phyloP scores from a whole-genome alignment of 202 grass and related monocot genomes.

The Brachypodium distachyon region DNA sequence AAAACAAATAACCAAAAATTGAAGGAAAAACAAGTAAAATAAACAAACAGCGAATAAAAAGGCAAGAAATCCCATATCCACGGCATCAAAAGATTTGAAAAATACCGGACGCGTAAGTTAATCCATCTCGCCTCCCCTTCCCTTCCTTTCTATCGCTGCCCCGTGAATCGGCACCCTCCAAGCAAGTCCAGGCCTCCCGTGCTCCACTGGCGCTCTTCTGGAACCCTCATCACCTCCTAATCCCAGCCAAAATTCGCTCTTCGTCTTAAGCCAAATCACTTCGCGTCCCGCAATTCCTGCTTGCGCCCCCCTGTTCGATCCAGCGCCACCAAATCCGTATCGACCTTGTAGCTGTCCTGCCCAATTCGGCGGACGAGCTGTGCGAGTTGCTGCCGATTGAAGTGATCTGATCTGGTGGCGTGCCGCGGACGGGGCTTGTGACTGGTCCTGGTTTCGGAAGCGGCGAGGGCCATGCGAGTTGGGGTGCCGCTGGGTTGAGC shows the following conservation, averaged over 20 bases:
- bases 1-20: background rate
- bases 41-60: background rate
- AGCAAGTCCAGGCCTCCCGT: slow-evolving; percentile 22
- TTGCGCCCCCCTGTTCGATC: slow-evolving; percentile 17
- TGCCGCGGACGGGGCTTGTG: background rate
- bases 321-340: background rate
- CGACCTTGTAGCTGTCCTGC: background rate
- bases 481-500: slow-evolving; percentile 30
- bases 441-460: background rate
- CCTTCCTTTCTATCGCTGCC: background rate
- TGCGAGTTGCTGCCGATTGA: background rate
- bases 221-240: slow-evolving; percentile 25
- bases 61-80: background rate
- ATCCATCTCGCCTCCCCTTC: background rate
- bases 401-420: slow-evolving; percentile 29
- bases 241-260: slow-evolving; percentile 3
- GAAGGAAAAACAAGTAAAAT: background rate
- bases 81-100: background rate
- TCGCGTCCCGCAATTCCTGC: background rate
- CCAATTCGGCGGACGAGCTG: background rate
- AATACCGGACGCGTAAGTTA: slow-evolving; percentile 22
- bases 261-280: background rate
- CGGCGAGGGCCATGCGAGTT: slow-evolving; percentile 16
- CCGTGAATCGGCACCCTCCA: slow-evolving; percentile 24
- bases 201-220: slow-evolving; percentile 41